Conservation (phyloP, 129 eudicot species). For the Cynara cardunculus region DNA sequence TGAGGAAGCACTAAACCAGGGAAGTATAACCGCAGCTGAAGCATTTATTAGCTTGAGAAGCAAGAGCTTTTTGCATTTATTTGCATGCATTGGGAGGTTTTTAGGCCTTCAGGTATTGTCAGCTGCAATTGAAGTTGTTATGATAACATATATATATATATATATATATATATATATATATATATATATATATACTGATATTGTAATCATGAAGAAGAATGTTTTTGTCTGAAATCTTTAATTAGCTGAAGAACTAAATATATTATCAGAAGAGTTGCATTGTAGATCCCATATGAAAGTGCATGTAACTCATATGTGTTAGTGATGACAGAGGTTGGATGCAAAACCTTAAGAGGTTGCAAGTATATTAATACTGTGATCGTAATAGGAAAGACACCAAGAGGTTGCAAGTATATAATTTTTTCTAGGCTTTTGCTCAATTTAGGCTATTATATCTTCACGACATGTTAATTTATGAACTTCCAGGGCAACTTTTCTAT, state of each 20-base stretch:
- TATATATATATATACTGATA: neutral
- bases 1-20: conserved; percentile 87
- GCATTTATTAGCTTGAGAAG: conserved; percentile 75
- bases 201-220: neutral
- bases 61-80: conserved; percentile 77
- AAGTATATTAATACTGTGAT: too few species aligned
- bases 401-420: too few species aligned
- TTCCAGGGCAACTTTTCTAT: too few species aligned
- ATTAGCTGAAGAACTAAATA: neutral
- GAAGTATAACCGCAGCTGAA: conserved; percentile 70
- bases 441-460: too few species aligned
- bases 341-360: neutral
- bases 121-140: neutral
- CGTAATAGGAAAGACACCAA: too few species aligned
- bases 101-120: conserved; percentile 81
- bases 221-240: neutral
- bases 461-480: too few species aligned
- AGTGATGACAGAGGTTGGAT: too few species aligned
- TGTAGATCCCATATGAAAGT: neutral
- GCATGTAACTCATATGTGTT: too few species aligned
- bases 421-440: too few species aligned
- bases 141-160: neutral
- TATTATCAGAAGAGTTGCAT: neutral
- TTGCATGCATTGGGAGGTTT: conserved; percentile 84
- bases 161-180: neutral